phyloP scores from a whole-genome alignment of 2,329 filamentous ascomycete genomes.

The Chrysoporthe puriensis region DNA sequence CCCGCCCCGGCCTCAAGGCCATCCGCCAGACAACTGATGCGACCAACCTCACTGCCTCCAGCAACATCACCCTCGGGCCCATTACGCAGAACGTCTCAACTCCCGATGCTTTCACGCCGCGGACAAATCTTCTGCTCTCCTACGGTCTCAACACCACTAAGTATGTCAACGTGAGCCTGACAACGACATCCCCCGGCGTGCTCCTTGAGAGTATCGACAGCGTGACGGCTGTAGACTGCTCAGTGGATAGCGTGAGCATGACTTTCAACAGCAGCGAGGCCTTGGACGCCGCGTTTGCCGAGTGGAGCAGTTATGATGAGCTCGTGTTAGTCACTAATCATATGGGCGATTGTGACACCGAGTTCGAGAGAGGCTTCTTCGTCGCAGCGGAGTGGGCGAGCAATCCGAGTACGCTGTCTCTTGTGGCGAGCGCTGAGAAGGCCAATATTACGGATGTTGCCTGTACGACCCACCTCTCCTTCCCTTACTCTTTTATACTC shows the following conservation, averaged over 20 bases:
- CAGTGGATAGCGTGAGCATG: slow-evolving; percentile 14
- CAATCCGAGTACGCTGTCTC: background rate
- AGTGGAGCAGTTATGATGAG: slow-evolving; percentile 19
- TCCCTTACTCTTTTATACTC: too few species aligned
- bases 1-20: slow-evolving; percentile 3
- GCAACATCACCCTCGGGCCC: slow-evolving; percentile 20
- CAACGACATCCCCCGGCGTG: slow-evolving; percentile 10
- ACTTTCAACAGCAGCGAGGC: slow-evolving; percentile 17
- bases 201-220: slow-evolving; percentile 21
- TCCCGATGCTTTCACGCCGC: slow-evolving; percentile 5
- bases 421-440: slow-evolving; percentile 21
- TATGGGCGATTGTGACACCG: slow-evolving; percentile 22
- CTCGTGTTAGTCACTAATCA: slow-evolving; percentile 24
- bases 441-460: slow-evolving; percentile 3
- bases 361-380: slow-evolving; percentile 25
- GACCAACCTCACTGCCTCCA: slow-evolving; percentile 10
- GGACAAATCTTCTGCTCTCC: slow-evolving; percentile 12
- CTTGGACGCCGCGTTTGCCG: slow-evolving; percentile 10
- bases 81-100: background rate
- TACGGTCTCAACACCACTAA: slow-evolving; percentile 17
- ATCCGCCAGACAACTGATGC: slow-evolving; percentile 14
- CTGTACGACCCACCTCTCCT: background rate
- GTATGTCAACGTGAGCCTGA: slow-evolving; percentile 23
- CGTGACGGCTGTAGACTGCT: slow-evolving; percentile 18
- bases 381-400: slow-evolving; percentile 9